Base-by-base conservation (phyloP, 345 rosid genomes). In the Citrus unshiu region DNA sequence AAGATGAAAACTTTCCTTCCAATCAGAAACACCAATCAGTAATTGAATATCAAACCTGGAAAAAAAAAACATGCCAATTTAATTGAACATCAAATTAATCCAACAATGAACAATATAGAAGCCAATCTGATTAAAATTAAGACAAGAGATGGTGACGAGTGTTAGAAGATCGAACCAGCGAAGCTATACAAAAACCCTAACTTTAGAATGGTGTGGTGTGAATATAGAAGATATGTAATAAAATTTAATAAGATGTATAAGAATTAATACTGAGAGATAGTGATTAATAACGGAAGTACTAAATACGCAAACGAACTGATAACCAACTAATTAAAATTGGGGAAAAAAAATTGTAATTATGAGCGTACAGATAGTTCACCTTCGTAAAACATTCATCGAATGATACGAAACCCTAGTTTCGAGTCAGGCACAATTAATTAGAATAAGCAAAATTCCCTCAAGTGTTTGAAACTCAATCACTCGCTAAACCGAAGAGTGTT, bases 401-500 rank as follows among this genome's bases (percentile, higher is more conserved):
- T 54, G 22, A 54, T 54, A n/a, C 13, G 74, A 85, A 82, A 87
- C 88, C 86, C 89, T 84, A 84, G 84, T 81, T 75, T 72, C 18
- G 78, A 77, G 71, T 72, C 80, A 14, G 79, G 73, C 68, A 37
- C 74, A 37, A 62, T n/a, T 22, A 76, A 27, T 73, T 65, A 74
- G 57, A 58, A 68, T 19, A 46, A 75, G 62, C 39, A 43, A 75
- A 64, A 75, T 62, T 64, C 60, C 27, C 10, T 43, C 61, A 30
- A 30, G 30, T 21, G 60, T 64, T 39, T 29, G 29, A 62, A 63
- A 40, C 70, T 62, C n/a, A 75, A 43, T 77, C 70, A 63, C 81
- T 78, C 79, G 67, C 78, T 57, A 72, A 62, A 65, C 58, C 58
- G 70, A 62, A 32, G 56, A 66, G 43, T 68, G 54, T 43, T 68